A percentile compares a stretch with the other conserved stretches of the same genome.
These are phyloP conservation scores for Marsdenia floribunda DNA, from an alignment of 257 asterid species.

Conservation along the genomic window DNA sequence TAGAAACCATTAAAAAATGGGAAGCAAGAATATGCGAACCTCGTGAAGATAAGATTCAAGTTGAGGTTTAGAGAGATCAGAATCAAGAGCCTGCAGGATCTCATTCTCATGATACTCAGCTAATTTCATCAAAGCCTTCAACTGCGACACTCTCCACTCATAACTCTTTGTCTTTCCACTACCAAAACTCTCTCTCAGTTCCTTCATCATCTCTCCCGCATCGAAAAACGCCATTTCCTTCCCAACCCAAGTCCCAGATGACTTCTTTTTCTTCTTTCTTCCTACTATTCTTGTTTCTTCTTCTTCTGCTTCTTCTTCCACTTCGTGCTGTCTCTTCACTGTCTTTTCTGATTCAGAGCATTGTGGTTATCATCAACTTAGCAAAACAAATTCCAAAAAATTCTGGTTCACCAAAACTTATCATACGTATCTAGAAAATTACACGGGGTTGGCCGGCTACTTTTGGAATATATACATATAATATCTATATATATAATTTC, in stretches of 20 bases:
- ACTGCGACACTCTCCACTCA: constrained; percentile 83
- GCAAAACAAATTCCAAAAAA: too few relatives aligned
- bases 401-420: too few relatives aligned
- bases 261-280: background rate
- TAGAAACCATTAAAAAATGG: too few relatives aligned
- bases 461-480: too few relatives aligned
- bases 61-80: constrained; percentile 75
- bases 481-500: too few relatives aligned
- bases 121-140: constrained; percentile 55
- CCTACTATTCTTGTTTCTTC: background rate
- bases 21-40: constrained; percentile 27
- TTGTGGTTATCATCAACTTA: too few relatives aligned
- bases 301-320: background rate
- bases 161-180: constrained; percentile 61
- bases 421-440: too few relatives aligned
- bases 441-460: too few relatives aligned
- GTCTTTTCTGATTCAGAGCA: too few relatives aligned
- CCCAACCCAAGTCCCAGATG: background rate
- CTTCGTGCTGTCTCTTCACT: too few relatives aligned
- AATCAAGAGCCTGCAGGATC: constrained; percentile 51
- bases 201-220: constrained; percentile 46
- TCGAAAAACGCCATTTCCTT: constrained; percentile 33
- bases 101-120: constrained; percentile 53
- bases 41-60: constrained; percentile 65
- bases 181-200: constrained; percentile 43